Evolutionary conservation across 2,329 filamentous ascomycete genomes (phyloP), one percentile per base, ranked within the genome.

Genomic region (Colletotrichum lini): DNA sequence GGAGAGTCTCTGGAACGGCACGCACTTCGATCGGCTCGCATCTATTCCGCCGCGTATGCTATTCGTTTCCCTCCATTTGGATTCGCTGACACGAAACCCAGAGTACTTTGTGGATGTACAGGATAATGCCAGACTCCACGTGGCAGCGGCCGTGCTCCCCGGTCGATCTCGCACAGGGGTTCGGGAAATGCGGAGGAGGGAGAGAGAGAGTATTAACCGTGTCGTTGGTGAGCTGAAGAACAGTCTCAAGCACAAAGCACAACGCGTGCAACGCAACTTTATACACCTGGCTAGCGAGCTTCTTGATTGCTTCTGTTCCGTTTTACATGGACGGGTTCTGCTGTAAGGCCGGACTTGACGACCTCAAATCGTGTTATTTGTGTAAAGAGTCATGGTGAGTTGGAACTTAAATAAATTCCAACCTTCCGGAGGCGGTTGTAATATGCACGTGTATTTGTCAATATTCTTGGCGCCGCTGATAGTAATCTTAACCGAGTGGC

Each of bases 41-140:
- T 64, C 65, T 18, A 72, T 59, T 13, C 65, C 69, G 4, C 69
- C 69, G 10, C 69, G 69, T 72, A 54, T 3, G 65, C 16, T 23
- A 13, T 18, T 3, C 7, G 9, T 15, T 15, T 0, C 7, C 15
- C 15, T 4, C 12, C 5, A 23, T 15, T 7, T 5, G 2, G 23
- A 1, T 30, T 16, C 2, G 8, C 53, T 26, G 16, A 65, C 16
- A 26, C 2, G 26, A 7, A 23, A 3, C 2, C 1, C 35, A 88
- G 84, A 81, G 76, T 80, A 84, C 76, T 84, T 78, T 75, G 79
- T 88, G 40, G 80, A 88, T 73, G 83, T 87, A 0, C 78, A 84
- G 16, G 88, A 90, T 62, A 76, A 76, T 3, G 88, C 87, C 0
- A 79, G 84, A 0, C 77, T 91, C 0, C 88, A 90, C 50, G 79